Evolutionary conservation across 495 filamentous ascomycete genomes (phyloP).

Genomic region (Talaromyces borbonicus): DNA sequence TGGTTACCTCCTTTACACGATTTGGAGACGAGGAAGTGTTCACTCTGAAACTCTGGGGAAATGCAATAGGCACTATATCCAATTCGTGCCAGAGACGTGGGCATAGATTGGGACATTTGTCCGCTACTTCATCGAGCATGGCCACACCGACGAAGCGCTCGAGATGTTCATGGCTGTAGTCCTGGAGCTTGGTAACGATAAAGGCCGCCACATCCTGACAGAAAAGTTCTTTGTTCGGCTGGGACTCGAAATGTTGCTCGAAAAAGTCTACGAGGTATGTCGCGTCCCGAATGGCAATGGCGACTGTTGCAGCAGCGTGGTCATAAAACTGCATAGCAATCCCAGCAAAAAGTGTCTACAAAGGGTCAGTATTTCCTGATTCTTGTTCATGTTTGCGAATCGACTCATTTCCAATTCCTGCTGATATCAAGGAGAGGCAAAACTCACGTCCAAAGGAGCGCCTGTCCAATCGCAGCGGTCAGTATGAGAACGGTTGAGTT

Average conservation of each 20-base stretch:
- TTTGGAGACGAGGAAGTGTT: slow-evolving; percentile 3
- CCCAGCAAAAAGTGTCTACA: slow-evolving; percentile 56
- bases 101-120: slow-evolving; percentile 45
- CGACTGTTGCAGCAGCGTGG: slow-evolving; percentile 42
- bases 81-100: slow-evolving; percentile 72
- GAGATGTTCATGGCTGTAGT: slow-evolving; percentile 50
- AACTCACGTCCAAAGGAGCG: slow-evolving; percentile 16
- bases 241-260: slow-evolving; percentile 39
- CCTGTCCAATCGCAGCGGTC: slow-evolving; percentile 16
- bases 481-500: slow-evolving; percentile 19
- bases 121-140: slow-evolving; percentile 34
- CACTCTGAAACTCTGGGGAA: slow-evolving; percentile 17
- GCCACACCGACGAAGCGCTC: slow-evolving; percentile 56
- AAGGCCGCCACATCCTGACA: slow-evolving; percentile 40
- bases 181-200: slow-evolving; percentile 40
- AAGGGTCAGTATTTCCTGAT: slow-evolving; percentile 4
- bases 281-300: slow-evolving; percentile 64
- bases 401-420: background rate
- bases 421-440: background rate
- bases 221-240: slow-evolving; percentile 15
- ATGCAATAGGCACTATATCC: slow-evolving; percentile 63
- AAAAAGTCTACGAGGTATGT: slow-evolving; percentile 72
- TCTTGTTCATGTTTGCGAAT: too few relatives aligned
- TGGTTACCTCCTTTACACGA: slow-evolving; percentile 31
- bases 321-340: slow-evolving; percentile 45